Evolutionary conservation across 2,329 filamentous ascomycete genomes (phyloP).

Genomic region (Sporothrix sp.): DNA sequence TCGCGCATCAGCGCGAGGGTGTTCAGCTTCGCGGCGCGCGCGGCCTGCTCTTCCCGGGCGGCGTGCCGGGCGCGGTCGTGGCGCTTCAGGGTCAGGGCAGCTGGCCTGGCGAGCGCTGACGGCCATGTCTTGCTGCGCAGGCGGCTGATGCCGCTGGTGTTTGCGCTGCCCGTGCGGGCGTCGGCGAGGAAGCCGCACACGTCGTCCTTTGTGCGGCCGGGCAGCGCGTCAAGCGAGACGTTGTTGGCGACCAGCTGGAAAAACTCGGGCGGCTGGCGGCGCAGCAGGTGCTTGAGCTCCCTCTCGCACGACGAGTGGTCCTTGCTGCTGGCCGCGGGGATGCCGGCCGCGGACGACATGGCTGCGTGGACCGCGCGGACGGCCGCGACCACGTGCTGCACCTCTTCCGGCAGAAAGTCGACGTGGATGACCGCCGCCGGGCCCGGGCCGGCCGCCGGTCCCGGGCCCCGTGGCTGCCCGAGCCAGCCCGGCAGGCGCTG

Average conservation of each 20-base stretch:
- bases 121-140: background rate
- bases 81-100: constrained; percentile 23
- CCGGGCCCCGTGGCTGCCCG: background rate
- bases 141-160: background rate
- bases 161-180: constrained; percentile 16
- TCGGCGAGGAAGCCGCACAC: constrained; percentile 31
- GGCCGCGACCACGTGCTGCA: constrained; percentile 15
- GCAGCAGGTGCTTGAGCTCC: background rate
- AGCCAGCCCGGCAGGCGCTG: constrained; percentile 8
- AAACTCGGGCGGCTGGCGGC: background rate
- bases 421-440: constrained; percentile 30
- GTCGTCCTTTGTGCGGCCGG: constrained; percentile 24
- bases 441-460: background rate
- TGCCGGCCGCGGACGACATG: background rate
- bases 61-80: background rate
- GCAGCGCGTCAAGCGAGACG: background rate
- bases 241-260: background rate
- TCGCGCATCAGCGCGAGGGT: constrained; percentile 40
- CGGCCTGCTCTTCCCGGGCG: constrained; percentile 18
- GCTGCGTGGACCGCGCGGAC: background rate
- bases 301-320: background rate
- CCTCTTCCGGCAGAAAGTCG: constrained; percentile 35
- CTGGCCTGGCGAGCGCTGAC: constrained; percentile 4
- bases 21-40: constrained; percentile 26
- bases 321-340: background rate